Evolutionary conservation across 352 stramenopile species (phyloP).

Genomic region (Stramenopiles sp.): DNA sequence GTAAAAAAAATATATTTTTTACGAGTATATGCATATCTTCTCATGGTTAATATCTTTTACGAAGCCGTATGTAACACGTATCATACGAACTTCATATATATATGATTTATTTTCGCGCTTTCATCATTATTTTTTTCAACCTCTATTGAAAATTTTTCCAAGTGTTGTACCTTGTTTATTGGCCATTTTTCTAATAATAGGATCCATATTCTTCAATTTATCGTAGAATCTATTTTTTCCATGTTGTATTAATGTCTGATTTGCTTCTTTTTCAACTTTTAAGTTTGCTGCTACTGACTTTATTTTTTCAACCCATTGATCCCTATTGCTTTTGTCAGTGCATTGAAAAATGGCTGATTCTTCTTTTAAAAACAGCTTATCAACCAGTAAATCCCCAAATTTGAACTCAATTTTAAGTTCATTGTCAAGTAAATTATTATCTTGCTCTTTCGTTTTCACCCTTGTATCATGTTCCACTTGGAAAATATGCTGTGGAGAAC

Average conservation of each 20-base stretch:
- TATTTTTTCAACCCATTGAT: slow-evolving; percentile 1
- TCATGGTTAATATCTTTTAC: no score
- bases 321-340: neutral
- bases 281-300: neutral
- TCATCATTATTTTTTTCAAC: no score
- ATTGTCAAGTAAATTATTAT: neutral
- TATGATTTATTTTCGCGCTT: no score
- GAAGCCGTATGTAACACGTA: no score
- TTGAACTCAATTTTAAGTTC: neutral
- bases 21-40: no score
- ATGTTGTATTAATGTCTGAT: neutral
- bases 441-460: neutral
- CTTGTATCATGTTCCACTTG: neutral
- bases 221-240: neutral
- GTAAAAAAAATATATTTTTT: no score
- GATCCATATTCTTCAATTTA: no score
- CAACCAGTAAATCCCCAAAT: neutral
- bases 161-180: no score
- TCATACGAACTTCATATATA: no score
- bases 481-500: neutral
- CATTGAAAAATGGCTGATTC: neutral
- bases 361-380: neutral
- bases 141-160: no score
- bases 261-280: neutral
- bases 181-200: no score